Evolutionary conservation across 2,329 filamentous ascomycete genomes (phyloP).

Genomic region (Fusarium sulawesiense): DNA sequence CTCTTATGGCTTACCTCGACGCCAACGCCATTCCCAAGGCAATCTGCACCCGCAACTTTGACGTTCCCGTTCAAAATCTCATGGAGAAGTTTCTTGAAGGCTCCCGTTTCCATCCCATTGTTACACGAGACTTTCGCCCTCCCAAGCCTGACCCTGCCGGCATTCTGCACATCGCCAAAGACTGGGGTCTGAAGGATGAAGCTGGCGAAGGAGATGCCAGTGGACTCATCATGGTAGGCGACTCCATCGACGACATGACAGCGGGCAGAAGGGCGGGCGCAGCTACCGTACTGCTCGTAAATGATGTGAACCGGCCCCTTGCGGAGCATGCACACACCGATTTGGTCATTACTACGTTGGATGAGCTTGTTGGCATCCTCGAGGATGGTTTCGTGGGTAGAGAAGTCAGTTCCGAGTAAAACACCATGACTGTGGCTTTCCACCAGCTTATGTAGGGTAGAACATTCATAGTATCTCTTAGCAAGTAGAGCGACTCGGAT

Average conservation of each 20-base stretch:
- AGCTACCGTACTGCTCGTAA: slow-evolving; percentile 88
- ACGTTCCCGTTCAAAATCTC: slow-evolving; percentile 79
- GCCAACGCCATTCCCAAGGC: slow-evolving; percentile 74
- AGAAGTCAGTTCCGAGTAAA: slow-evolving; percentile 36
- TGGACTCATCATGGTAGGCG: slow-evolving; percentile 74
- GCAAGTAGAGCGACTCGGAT: not conserved
- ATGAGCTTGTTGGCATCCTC: slow-evolving; percentile 80
- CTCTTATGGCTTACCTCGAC: slow-evolving; percentile 87
- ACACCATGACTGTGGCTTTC: not conserved
- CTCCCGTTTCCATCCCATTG: slow-evolving; percentile 78
- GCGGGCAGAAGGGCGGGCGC: slow-evolving; percentile 86
- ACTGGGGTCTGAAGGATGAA: slow-evolving; percentile 71
- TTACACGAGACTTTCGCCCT: slow-evolving; percentile 84
- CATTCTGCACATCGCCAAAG: slow-evolving; percentile 83
- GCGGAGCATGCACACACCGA: slow-evolving; percentile 81
- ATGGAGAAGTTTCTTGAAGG: slow-evolving; percentile 78
- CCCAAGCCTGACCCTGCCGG: slow-evolving; percentile 91
- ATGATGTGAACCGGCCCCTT: slow-evolving; percentile 80
- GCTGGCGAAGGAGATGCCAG: slow-evolving; percentile 55
- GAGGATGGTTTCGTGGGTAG: slow-evolving; percentile 78
- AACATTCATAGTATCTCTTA: slow-evolving; percentile 1
- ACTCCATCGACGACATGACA: slow-evolving; percentile 92
- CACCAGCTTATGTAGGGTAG: not conserved
- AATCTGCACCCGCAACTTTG: slow-evolving; percentile 96
- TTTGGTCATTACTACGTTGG: slow-evolving; percentile 75